These are phyloP conservation scores for Alternaria viburni DNA, from an alignment of 2,329 filamentous ascomycete species.

Conservation along the genomic window DNA sequence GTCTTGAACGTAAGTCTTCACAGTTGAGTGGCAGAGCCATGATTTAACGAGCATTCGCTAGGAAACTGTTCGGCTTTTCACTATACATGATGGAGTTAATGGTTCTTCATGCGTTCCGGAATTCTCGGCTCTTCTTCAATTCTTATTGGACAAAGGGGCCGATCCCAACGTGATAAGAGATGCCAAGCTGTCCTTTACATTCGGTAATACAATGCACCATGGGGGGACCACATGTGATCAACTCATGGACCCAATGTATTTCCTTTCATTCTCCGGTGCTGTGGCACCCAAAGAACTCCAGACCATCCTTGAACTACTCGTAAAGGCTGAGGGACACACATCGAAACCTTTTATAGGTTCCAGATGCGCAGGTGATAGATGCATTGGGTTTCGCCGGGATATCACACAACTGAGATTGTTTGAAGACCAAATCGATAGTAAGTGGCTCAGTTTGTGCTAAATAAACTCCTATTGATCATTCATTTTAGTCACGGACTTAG, in stretches of 20 bases:
- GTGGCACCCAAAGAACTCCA: too few species aligned
- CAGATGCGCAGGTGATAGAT: fast-evolving
- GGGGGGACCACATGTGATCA: not conserved
- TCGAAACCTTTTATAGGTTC: not conserved
- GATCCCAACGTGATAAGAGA: not conserved
- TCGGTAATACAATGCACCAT: fast-evolving
- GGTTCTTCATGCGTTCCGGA: not conserved
- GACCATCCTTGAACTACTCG: not conserved
- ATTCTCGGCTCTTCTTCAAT: not conserved
- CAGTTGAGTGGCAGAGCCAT: fast-evolving
- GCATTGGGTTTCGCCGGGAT: fast-evolving
- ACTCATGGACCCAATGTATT: not conserved
- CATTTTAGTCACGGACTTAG: not conserved
- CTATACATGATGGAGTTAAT: too few species aligned
- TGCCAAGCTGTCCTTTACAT: fast-evolving
- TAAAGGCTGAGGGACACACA: not conserved
- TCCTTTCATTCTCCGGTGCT: too few species aligned
- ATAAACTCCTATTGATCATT: fast-evolving
- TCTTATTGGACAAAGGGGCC: not conserved
- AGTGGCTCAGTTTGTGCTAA: fast-evolving
- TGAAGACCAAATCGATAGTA: not conserved
- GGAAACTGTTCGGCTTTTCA: not conserved
- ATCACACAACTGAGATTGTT: fast-evolving
- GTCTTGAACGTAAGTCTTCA: not conserved
- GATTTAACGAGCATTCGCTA: fast-evolving